Conservation (phyloP, 495 filamentous ascomycete species). For the Astrothelium macrocarpum region DNA sequence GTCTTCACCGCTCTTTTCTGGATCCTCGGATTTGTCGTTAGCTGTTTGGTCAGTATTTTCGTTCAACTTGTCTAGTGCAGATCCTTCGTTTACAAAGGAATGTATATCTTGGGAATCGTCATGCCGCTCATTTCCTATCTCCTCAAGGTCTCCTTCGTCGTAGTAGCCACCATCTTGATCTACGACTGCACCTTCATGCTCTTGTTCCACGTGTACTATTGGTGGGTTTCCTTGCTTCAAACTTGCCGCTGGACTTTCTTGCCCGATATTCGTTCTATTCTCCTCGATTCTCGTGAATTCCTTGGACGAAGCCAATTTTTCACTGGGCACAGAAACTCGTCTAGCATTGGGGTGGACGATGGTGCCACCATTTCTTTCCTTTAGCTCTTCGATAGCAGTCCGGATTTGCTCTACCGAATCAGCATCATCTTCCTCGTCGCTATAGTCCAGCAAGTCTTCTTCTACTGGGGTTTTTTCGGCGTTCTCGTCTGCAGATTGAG, state of each 20-base stretch:
- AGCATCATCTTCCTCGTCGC: constrained; percentile 24
- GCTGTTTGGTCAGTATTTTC: background rate
- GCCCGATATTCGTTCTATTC: background rate
- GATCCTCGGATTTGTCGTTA: background rate
- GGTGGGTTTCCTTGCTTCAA: background rate
- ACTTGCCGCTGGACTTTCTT: background rate
- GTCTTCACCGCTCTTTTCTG: constrained; percentile 15
- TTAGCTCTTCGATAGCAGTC: background rate
- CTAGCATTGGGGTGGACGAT: background rate
- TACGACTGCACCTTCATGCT: constrained; percentile 40
- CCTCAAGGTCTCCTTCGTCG: constrained; percentile 16
- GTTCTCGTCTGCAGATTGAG: constrained; percentile 26
- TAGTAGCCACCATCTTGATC: constrained; percentile 31
- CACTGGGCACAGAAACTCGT: background rate
- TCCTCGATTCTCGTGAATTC: background rate
- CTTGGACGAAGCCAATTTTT: background rate
- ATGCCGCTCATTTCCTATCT: constrained; percentile 21
- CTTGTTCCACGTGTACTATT: background rate
- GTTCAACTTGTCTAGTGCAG: constrained; percentile 4
- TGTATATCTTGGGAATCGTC: constrained; percentile 16
- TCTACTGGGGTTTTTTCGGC: constrained; percentile 24
- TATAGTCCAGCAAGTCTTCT: constrained; percentile 27
- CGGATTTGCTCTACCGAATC: background rate
- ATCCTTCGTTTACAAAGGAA: background rate
- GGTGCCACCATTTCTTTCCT: background rate